phyloP scores from a whole-genome alignment of 331 rosid genomes.

The Cydonia oblonga region DNA sequence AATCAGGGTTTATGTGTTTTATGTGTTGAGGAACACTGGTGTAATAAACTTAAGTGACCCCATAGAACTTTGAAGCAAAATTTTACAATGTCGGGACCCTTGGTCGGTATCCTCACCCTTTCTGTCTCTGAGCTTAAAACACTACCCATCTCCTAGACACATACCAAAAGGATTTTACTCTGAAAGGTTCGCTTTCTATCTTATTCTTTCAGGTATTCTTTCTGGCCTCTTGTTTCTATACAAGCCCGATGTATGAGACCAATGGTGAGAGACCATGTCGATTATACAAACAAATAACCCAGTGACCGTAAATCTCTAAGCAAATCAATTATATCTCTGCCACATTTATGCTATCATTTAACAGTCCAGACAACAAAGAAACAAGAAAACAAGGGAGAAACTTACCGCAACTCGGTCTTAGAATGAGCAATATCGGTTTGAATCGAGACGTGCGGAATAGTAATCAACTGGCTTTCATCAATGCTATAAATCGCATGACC shows the following conservation, averaged over 20 bases:
- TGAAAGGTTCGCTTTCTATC: too few relatives aligned
- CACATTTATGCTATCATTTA: background rate
- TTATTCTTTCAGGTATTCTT: too few relatives aligned
- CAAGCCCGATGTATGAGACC: background rate
- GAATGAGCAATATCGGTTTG: conserved; percentile 84
- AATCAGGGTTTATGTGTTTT: background rate
- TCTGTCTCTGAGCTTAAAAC: too few relatives aligned
- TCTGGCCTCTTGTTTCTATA: background rate
- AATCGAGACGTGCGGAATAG: conserved; percentile 71
- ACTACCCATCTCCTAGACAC: too few relatives aligned
- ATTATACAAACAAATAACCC: background rate
- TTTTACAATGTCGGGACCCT: background rate
- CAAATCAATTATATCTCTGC: background rate
- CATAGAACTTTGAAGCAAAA: background rate
- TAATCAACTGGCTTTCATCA: conserved; percentile 68
- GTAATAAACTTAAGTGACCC: background rate
- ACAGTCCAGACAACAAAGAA: background rate
- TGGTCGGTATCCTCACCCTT: background rate
- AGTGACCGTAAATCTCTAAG: background rate
- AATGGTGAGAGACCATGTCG: background rate
- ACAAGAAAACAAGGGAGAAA: background rate
- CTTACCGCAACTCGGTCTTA: conserved; percentile 73
- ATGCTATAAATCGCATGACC: conserved; percentile 86
- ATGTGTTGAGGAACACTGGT: background rate
- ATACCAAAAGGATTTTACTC: too few relatives aligned